Evolutionary conservation across 2,329 filamentous ascomycete genomes (phyloP).

Genomic region (Verticillium klebahnii): DNA sequence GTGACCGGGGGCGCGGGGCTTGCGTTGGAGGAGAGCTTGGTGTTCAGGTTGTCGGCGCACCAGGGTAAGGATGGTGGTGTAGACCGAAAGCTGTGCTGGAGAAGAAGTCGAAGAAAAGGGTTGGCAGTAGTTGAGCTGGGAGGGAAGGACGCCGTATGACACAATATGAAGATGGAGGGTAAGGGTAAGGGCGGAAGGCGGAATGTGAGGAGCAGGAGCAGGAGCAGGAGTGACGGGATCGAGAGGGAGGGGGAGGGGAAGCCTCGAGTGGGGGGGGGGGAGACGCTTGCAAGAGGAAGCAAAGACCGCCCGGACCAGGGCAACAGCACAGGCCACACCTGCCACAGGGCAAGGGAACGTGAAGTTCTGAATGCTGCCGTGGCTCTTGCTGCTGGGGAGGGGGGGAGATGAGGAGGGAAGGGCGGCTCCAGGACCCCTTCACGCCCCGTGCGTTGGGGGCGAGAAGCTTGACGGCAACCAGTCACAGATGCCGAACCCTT

Average conservation of each 20-base stretch:
- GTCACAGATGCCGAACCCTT: constrained; percentile 15
- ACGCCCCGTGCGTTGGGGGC: constrained; percentile 1
- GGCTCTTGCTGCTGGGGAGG: neutral
- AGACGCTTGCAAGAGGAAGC: neutral
- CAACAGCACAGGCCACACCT: neutral
- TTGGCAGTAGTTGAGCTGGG: neutral
- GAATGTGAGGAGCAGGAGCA: neutral
- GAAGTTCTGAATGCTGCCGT: neutral
- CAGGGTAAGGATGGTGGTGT: neutral
- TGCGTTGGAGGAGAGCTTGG: neutral
- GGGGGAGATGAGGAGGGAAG: neutral
- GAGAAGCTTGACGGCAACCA: constrained; percentile 8
- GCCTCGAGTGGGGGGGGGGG: neutral
- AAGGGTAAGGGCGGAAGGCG: neutral
- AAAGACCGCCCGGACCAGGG: neutral
- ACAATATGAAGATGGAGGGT: neutral
- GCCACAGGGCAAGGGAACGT: neutral
- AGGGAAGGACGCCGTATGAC: neutral
- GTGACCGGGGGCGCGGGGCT: neutral
- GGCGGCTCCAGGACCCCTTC: neutral
- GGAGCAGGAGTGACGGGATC: neutral
- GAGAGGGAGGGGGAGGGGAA: neutral
- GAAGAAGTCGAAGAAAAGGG: neutral
- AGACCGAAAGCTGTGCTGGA: neutral
- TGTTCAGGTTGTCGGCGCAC: neutral